These are phyloP conservation scores for Rostrohypoxylon terebratum DNA, from an alignment of 495 filamentous ascomycete genomes.

Conservation along the genomic window DNA sequence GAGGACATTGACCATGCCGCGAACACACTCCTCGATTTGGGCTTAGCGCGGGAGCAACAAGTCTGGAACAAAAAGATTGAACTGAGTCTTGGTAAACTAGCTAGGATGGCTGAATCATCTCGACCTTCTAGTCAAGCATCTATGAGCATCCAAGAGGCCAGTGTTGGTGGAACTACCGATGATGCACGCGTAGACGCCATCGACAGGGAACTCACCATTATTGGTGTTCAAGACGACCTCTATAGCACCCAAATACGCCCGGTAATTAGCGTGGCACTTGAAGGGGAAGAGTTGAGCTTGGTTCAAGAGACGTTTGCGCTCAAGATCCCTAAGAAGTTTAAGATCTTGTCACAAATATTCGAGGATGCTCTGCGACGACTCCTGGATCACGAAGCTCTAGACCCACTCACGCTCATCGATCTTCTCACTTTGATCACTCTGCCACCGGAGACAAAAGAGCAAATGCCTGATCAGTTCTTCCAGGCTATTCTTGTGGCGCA, in stretches of 20 bases:
- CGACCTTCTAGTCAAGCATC: conserved; percentile 52
- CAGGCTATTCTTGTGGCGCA: conserved; percentile 76
- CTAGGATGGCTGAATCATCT: conserved; percentile 70
- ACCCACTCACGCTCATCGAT: conserved; percentile 77
- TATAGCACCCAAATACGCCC: conserved; percentile 65
- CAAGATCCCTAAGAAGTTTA: conserved; percentile 66
- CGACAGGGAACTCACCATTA: conserved; percentile 72
- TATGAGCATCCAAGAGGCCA: conserved; percentile 43
- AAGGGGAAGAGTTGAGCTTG: conserved; percentile 80
- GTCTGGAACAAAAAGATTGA: conserved; percentile 92
- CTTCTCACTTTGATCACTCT: conserved; percentile 78
- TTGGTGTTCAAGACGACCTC: conserved; percentile 79
- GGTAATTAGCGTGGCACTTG: conserved; percentile 73
- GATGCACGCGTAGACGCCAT: conserved; percentile 58
- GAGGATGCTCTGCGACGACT: conserved; percentile 72
- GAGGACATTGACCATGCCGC: conserved; percentile 78
- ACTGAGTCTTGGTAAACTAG: conserved; percentile 86
- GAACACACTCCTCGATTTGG: conserved; percentile 71
- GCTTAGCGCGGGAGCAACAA: conserved; percentile 73
- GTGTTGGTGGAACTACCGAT: conserved; percentile 44
- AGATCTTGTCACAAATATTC: conserved; percentile 73
- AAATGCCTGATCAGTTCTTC: conserved; percentile 70
- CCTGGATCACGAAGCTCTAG: conserved; percentile 73
- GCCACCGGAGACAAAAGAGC: conserved; percentile 53
- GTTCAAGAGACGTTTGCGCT: conserved; percentile 75